These are phyloP conservation scores for Geotrichum ghanense DNA, from an alignment of 805 yeast genomes.

Conservation along the genomic window DNA sequence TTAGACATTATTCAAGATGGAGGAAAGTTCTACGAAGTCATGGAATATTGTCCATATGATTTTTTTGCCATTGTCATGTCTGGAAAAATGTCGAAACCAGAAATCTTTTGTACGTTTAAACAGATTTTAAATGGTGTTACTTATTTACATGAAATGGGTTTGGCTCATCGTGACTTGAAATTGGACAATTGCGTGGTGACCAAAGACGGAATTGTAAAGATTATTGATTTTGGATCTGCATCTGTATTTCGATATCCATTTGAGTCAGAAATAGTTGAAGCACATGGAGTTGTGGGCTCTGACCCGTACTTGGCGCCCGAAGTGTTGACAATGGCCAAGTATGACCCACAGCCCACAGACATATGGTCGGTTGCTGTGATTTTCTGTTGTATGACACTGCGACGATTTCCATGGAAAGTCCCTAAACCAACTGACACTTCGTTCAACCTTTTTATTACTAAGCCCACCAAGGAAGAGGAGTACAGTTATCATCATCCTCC, in stretches of 20 bases:
- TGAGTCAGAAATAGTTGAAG: constrained; percentile 44
- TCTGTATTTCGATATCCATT: constrained; percentile 65
- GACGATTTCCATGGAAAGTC: constrained; percentile 91
- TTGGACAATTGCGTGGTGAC: constrained; percentile 88
- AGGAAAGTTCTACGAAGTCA: constrained; percentile 55
- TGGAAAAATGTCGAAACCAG: constrained; percentile 60
- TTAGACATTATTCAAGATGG: constrained; percentile 67
- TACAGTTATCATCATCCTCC: constrained; percentile 13
- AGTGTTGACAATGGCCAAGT: constrained; percentile 44
- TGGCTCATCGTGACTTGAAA: constrained; percentile 89
- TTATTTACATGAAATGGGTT: constrained; percentile 68
- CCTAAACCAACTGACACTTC: constrained; percentile 72
- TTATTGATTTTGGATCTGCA: constrained; percentile 92
- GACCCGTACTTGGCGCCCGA: constrained; percentile 97
- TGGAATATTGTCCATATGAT: constrained; percentile 90
- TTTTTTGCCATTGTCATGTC: constrained; percentile 90
- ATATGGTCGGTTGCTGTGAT: constrained; percentile 92
- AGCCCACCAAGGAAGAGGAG: constrained; percentile 19
- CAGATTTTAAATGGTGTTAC: constrained; percentile 69
- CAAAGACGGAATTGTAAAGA: constrained; percentile 60
- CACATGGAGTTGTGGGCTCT: constrained; percentile 85
- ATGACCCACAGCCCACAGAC: constrained; percentile 83
- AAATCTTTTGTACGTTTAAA: constrained; percentile 69
- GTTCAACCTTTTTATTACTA: constrained; percentile 44
- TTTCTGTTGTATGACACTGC: constrained; percentile 78